Conservation (phyloP, 495 filamentous ascomycete genomes). For the Lasiosphaeria ovina region DNA sequence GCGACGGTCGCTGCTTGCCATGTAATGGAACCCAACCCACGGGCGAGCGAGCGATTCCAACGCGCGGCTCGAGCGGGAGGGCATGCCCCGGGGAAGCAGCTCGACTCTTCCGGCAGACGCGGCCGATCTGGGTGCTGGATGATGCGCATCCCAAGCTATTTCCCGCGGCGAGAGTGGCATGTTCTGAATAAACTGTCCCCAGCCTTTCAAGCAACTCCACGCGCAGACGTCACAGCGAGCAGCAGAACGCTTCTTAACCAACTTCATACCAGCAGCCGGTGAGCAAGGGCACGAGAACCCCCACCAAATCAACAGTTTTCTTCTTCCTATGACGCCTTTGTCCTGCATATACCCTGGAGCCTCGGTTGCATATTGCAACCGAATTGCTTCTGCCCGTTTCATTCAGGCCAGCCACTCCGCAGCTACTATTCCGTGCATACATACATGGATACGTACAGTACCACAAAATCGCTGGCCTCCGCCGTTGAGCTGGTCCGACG, state of each 20-base stretch:
- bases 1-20: constrained; percentile 6
- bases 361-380: constrained; percentile 16
- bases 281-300: constrained; percentile 3
- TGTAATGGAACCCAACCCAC: constrained; percentile 21
- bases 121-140: constrained; percentile 28
- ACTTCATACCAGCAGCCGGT: constrained; percentile 3
- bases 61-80: constrained; percentile 23
- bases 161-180: constrained; percentile 15
- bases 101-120: constrained; percentile 18
- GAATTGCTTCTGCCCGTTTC: constrained; percentile 12
- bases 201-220: constrained; percentile 1
- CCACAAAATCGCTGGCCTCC: background rate
- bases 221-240: constrained; percentile 10
- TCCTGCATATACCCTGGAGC: constrained; percentile 16
- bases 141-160: constrained; percentile 21
- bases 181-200: constrained; percentile 23
- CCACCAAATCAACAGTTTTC: constrained; percentile 1
- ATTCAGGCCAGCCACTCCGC: constrained; percentile 20
- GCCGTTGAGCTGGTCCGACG: background rate
- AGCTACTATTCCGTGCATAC: no score
- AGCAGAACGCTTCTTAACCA: background rate
- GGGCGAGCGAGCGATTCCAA: constrained; percentile 17
- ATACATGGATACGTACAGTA: background rate
- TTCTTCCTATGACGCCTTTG: constrained; percentile 9
- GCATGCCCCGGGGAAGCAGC: constrained; percentile 24